Evolutionary conservation across 768 basidiomycete species (phyloP).

Genomic region (Phylloporus sp.): DNA sequence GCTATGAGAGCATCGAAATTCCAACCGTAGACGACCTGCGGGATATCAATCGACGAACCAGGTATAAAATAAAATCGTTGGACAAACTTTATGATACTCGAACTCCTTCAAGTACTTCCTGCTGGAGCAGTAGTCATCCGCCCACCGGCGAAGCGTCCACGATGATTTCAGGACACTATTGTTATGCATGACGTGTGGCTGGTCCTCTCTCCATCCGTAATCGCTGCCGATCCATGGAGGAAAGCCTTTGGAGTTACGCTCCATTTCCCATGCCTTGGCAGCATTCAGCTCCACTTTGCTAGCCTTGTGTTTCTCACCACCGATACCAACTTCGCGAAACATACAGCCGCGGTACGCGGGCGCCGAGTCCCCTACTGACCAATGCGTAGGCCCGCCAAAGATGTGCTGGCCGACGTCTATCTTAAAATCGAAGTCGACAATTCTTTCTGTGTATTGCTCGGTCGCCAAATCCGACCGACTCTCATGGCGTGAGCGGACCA

Average conservation of each 20-base stretch:
- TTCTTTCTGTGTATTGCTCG: slow-evolving; percentile 53
- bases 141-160: slow-evolving; percentile 69
- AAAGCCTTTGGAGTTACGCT: slow-evolving; percentile 45
- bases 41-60: slow-evolving; percentile 22
- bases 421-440: slow-evolving; percentile 66
- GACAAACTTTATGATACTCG: slow-evolving; percentile 57
- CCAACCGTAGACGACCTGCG: slow-evolving; percentile 57
- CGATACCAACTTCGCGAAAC: slow-evolving; percentile 49
- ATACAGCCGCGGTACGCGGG: slow-evolving; percentile 64
- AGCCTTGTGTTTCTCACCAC: slow-evolving; percentile 35
- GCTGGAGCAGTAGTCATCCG: slow-evolving; percentile 75
- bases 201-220: slow-evolving; percentile 31
- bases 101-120: slow-evolving; percentile 74
- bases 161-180: slow-evolving; percentile 43
- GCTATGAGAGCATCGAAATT: slow-evolving; percentile 38
- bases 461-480: slow-evolving; percentile 33
- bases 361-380: slow-evolving; percentile 57
- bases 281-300: slow-evolving; percentile 39
- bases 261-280: slow-evolving; percentile 41
- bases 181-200: slow-evolving; percentile 22
- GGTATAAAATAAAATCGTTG: not conserved
- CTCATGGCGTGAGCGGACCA: slow-evolving; percentile 35
- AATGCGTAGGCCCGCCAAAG: slow-evolving; percentile 42
- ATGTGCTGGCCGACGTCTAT: slow-evolving; percentile 49
- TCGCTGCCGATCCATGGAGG: slow-evolving; percentile 43